Evolutionary conservation across 352 stramenopile genomes (phyloP).

Genomic region (Globisporangium sylvaticum): DNA sequence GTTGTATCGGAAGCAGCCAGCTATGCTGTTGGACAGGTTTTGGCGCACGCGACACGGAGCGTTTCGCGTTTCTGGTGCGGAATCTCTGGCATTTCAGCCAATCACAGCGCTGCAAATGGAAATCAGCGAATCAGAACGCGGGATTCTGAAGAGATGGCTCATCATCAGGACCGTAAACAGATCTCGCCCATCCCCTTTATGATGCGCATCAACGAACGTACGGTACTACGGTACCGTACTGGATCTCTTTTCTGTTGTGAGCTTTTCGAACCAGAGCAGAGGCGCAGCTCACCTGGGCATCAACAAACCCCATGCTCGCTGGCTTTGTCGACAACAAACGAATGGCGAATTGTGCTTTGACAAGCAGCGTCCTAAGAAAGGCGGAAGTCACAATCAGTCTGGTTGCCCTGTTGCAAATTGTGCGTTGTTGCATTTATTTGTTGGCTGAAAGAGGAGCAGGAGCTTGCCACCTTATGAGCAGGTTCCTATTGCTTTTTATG

Average conservation of each 20-base stretch:
- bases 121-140: neutral
- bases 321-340: too few relatives aligned
- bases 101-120: neutral
- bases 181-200: neutral
- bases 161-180: neutral
- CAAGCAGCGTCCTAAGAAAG: too few relatives aligned
- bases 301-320: neutral
- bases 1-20: neutral
- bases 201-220: neutral
- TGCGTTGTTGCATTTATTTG: too few relatives aligned
- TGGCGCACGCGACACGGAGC: neutral
- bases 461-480: too few relatives aligned
- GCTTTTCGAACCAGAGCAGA: too few relatives aligned
- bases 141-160: neutral
- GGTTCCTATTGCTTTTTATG: too few relatives aligned
- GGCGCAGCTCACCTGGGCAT: neutral
- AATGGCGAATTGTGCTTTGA: too few relatives aligned
- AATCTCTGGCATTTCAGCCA: neutral
- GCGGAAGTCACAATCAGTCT: too few relatives aligned
- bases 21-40: conserved; percentile 1
- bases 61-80: neutral
- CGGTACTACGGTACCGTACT: too few relatives aligned
- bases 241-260: too few relatives aligned
- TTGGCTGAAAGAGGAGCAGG: too few relatives aligned
- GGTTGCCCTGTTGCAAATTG: too few relatives aligned